Evolutionary conservation across 805 yeast genomes (phyloP), one percentile per base, ranked within the genome.

Genomic region (Candida fluviatilis): DNA sequence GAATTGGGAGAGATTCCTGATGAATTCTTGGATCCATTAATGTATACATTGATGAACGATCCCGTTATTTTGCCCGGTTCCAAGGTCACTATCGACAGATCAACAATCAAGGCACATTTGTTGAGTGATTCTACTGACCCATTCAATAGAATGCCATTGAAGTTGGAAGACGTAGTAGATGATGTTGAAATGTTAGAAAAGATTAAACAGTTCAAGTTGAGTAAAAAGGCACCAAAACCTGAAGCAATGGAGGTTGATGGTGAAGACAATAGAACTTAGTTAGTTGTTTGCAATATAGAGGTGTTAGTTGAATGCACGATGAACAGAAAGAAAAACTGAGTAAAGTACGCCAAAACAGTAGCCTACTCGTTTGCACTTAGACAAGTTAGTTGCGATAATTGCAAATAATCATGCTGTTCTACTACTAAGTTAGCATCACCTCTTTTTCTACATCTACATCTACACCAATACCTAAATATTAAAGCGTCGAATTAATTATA

Each of bases 41-140:
- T 93, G 98, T 93, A 73, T 60, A 86, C 96, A 1, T 57, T 93
- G 35, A 93, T 93, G 99, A 84, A 81, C 49, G 95, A 93, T 57
- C 99, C 99, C 0, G 99, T 93, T 4, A 82, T 76, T n/a, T 71
- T 93, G 50, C 99, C 99, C 6, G 71, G 85, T 6, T 87, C 96
- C 1, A 83, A 78, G 46, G 78, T 90, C 14, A 78, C 81, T 35
- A 87, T 93, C 50, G 99, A 93, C 58, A 71, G 95, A 55, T 75
- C 93, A 26, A 93, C 97, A 2, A 85, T 93, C 51, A 91, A 89
- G 56, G 86, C 96, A 3, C 99, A 93, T 69, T 68, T 93, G 42
- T 73, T 93, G 58, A 87, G 91, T 65, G 98, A 93, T 64, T 78
- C 95, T 1, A 93, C 96, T 0, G 99, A 93, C 66, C 99, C 99